Evolutionary conservation across 257 asterid genomes (phyloP).

Genomic region (Solanum chilense): DNA sequence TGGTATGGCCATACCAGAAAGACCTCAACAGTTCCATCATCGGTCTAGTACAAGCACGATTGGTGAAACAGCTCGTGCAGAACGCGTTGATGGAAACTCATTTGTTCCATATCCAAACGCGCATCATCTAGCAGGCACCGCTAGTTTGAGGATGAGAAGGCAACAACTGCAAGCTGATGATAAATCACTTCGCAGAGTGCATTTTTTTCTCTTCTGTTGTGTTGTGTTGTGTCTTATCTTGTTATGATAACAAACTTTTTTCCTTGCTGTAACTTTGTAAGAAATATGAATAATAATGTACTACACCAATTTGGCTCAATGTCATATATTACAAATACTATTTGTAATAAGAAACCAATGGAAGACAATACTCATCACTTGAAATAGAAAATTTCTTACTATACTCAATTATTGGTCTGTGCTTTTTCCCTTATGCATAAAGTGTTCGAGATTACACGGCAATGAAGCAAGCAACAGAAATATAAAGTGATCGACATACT

Average conservation of each 20-base stretch:
- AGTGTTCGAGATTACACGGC: too few relatives aligned
- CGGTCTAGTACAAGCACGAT: not conserved
- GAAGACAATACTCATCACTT: not conserved
- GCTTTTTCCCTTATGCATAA: too few relatives aligned
- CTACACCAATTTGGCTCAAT: too few relatives aligned
- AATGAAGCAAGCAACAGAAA: fast-evolving
- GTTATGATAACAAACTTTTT: conserved; percentile 13
- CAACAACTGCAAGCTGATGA: conserved; percentile 43
- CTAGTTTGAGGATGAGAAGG: conserved; percentile 41
- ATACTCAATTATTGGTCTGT: too few relatives aligned
- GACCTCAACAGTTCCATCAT: conserved; percentile 33
- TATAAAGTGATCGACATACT: too few relatives aligned
- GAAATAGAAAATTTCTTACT: too few relatives aligned
- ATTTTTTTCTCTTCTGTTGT: conserved; percentile 49
- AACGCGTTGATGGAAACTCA: conserved; percentile 29
- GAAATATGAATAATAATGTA: not conserved
- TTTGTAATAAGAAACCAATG: too few relatives aligned
- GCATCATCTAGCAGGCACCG: conserved; percentile 19
- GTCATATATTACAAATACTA: too few relatives aligned
- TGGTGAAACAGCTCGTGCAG: conserved; percentile 44
- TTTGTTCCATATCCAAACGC: conserved; percentile 33
- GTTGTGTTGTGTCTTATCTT: conserved; percentile 41
- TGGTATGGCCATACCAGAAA: conserved; percentile 32
- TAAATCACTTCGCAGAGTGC: conserved; percentile 42
- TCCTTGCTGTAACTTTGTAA: not conserved